phyloP scores from a whole-genome alignment of 345 rosid species.

The Rhizophora apiculata region DNA sequence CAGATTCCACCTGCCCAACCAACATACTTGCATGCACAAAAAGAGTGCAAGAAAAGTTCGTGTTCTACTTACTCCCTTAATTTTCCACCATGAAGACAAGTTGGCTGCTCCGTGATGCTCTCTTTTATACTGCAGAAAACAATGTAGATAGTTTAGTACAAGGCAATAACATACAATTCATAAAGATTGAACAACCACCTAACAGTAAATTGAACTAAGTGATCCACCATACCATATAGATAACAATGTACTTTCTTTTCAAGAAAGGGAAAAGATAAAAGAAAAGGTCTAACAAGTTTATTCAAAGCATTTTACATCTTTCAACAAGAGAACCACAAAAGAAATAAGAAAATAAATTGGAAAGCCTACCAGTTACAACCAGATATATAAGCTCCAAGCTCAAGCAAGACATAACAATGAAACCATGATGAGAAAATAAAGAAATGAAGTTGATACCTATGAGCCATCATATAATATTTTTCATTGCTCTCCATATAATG shows the following conservation, averaged over 20 bases:
- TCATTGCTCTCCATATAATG: constrained; percentile 94
- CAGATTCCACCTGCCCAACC: background rate
- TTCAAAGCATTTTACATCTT: background rate
- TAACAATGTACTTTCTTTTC: background rate
- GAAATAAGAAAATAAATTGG: background rate
- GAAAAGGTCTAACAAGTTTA: background rate
- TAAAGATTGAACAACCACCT: too few relatives aligned
- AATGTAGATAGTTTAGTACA: background rate
- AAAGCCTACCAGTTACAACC: background rate
- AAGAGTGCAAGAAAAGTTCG: background rate
- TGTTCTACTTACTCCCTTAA: constrained; percentile 75
- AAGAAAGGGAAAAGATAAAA: background rate
- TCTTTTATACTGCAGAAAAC: constrained; percentile 73
- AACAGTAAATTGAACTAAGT: background rate
- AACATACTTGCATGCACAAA: background rate
- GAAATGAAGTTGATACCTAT: constrained; percentile 46
- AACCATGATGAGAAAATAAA: constrained; percentile 4
- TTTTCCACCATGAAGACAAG: constrained; percentile 67
- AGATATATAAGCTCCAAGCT: background rate
- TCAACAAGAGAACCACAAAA: background rate
- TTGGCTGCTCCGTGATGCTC: constrained; percentile 78
- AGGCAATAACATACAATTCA: background rate
- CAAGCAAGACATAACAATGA: background rate
- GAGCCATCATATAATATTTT: constrained; percentile 94
- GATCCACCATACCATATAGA: background rate